Evolutionary conservation across 2,329 filamentous ascomycete genomes (phyloP).

Genomic region (Magnaporthiopsis rhizophila): DNA sequence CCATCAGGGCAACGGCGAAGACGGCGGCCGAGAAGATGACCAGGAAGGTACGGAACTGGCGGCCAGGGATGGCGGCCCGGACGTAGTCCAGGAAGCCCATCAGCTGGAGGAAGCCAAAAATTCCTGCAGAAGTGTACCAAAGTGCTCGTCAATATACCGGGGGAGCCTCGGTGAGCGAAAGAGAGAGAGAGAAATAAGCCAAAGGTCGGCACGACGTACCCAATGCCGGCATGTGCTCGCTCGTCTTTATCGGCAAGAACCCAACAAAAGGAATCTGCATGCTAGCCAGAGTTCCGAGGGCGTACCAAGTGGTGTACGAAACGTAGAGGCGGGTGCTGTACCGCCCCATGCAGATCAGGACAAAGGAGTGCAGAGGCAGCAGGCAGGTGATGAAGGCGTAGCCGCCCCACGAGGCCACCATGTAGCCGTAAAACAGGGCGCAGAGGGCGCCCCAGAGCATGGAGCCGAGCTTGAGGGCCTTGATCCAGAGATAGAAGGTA

Average conservation of each 20-base stretch:
- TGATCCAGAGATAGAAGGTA: constrained; percentile 99
- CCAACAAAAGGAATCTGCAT: constrained; percentile 99
- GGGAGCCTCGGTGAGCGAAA: not conserved
- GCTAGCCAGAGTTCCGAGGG: constrained; percentile 87
- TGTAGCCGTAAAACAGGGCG: constrained; percentile 97
- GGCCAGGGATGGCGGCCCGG: constrained; percentile 76
- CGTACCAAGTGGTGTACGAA: constrained; percentile 97
- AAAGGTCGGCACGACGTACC: constrained; percentile 45
- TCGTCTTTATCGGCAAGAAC: constrained; percentile 91
- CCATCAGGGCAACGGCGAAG: constrained; percentile 70
- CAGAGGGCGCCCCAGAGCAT: constrained; percentile 94
- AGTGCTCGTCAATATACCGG: constrained; percentile 10
- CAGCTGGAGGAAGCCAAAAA: constrained; percentile 92
- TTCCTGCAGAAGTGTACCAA: constrained; percentile 44
- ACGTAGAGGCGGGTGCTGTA: constrained; percentile 94
- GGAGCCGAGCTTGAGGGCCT: constrained; percentile 91
- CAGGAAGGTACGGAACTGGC: constrained; percentile 89
- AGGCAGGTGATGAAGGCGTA: constrained; percentile 99
- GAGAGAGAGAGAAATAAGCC: not conserved
- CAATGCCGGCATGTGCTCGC: constrained; percentile 95
- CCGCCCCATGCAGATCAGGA: constrained; percentile 91
- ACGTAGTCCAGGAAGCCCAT: constrained; percentile 89
- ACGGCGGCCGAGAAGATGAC: constrained; percentile 65
- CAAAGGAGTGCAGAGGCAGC: constrained; percentile 87
- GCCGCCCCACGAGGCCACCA: constrained; percentile 99